These are phyloP conservation scores for Aphanomyces invadans DNA, from an alignment of 352 stramenopile species.

Conservation along the genomic window DNA sequence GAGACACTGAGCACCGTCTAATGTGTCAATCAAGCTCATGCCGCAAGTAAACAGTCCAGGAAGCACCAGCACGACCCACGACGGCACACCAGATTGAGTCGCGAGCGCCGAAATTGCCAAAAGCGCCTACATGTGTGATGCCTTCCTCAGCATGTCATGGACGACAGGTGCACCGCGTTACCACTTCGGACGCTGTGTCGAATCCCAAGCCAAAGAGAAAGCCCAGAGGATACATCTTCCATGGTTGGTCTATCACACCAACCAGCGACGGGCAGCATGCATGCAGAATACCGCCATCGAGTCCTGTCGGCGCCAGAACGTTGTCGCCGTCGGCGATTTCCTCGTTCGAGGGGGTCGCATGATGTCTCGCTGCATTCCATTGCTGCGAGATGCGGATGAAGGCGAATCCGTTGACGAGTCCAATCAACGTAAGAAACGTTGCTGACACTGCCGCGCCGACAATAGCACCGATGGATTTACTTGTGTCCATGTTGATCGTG, in stretches of 20 bases:
- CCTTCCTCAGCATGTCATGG: no score
- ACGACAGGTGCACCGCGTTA: no score
- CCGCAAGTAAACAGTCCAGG: slow-evolving; percentile 24
- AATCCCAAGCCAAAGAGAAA: slow-evolving; percentile 28
- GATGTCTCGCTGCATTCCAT: not conserved
- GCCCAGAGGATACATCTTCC: slow-evolving; percentile 28
- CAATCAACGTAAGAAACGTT: slow-evolving; percentile 19
- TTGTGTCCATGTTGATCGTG: not conserved
- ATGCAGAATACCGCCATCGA: slow-evolving; percentile 4
- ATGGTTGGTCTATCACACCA: slow-evolving; percentile 12
- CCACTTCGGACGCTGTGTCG: slow-evolving; percentile 26
- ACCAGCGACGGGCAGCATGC: slow-evolving; percentile 21
- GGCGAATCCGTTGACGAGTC: slow-evolving; percentile 15
- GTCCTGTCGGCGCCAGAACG: not conserved
- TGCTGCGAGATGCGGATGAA: not conserved
- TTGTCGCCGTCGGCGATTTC: not conserved
- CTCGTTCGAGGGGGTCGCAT: not conserved
- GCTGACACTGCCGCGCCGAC: slow-evolving; percentile 24
- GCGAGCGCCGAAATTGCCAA: slow-evolving; percentile 22
- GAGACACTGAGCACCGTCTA: slow-evolving; percentile 1
- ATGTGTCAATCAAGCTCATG: slow-evolving; percentile 26
- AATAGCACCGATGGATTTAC: slow-evolving; percentile 17
- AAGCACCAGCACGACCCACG: slow-evolving; percentile 15
- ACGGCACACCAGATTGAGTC: slow-evolving; percentile 6
- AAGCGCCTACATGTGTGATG: slow-evolving; percentile 11